Evolutionary conservation across 2,329 filamentous ascomycete genomes (phyloP).

Genomic region (Ophidiomyces ophidiicola): DNA sequence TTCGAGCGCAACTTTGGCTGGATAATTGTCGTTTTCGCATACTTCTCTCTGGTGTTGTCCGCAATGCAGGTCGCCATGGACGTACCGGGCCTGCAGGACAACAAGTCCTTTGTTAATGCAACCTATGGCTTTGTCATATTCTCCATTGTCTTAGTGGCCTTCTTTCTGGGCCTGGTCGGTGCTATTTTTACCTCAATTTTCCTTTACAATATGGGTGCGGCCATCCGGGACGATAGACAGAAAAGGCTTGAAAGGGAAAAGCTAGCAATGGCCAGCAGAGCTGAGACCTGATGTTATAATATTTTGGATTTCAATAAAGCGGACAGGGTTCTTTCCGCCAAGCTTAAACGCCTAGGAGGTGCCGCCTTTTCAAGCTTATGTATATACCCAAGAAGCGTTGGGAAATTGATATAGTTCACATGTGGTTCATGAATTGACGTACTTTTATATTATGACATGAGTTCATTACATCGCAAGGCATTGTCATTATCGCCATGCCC

Average conservation of each 20-base stretch:
- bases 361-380: neutral
- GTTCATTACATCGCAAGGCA: neutral
- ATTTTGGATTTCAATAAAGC: too few relatives aligned
- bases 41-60: slow-evolving; percentile 36
- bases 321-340: too few relatives aligned
- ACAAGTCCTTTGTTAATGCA: slow-evolving; percentile 9
- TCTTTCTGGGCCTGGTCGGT: slow-evolving; percentile 9
- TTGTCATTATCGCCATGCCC: slow-evolving; percentile 21
- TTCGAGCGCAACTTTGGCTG: slow-evolving; percentile 35
- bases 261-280: neutral
- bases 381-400: neutral
- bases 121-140: slow-evolving; percentile 14
- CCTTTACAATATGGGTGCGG: slow-evolving; percentile 13
- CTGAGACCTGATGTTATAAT: neutral
- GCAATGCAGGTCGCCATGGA: slow-evolving; percentile 37
- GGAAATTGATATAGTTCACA: too few relatives aligned
- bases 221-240: slow-evolving; percentile 10
- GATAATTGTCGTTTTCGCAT: slow-evolving; percentile 32
- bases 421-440: too few relatives aligned
- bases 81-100: slow-evolving; percentile 9
- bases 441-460: slow-evolving; percentile 2
- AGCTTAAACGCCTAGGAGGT: too few relatives aligned
- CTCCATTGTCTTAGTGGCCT: slow-evolving; percentile 13
- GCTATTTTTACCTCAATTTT: slow-evolving; percentile 12
- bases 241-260: slow-evolving; percentile 8